Base-by-base conservation (phyloP, 352 stramenopile genomes). In the Pythium sp. region DNA sequence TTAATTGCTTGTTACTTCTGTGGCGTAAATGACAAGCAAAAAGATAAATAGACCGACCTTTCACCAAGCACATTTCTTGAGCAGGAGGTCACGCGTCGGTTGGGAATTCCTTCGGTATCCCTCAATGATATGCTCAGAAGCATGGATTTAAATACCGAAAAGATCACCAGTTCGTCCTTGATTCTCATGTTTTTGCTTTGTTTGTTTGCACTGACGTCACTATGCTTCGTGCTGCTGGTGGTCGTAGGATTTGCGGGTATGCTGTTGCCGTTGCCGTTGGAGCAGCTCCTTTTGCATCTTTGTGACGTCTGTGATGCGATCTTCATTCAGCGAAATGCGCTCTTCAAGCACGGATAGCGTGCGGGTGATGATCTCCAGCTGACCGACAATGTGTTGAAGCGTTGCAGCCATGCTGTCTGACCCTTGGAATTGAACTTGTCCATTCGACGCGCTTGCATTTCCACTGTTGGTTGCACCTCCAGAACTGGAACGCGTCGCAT, bases 351-450 rank as follows among this genome's bases (percentile, higher is more conserved):
- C 79, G 5, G 76, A 85, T 6, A 97, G 74, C 36, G 91, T 97
- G 22, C 76, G 76, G 0, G 91, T 97, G 67, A 97, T 86, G 69
- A 96, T 93, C 69, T 97, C 90, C 30, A 97, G 69, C 67, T 97
- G 91, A 0, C 87, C 90, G 9, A 97, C 78, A 69, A 97, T 96
- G 68, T 97, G 91, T 60, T 97, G 86, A 43, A 97, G 76, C 24
- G 90, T 94, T 53, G 74, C 69, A 0, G 77, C 72, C 54, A 86
- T 83, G 49, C 78, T 77, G 58, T 73, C 55, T 12, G 53, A 30
- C 34, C 38, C 56, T n/a, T 51, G 24, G 14, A 30, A 11, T 24
- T 47, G 32, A 7, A 15, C 5, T 32, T 49, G 56, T 22, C 5
- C 49, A 22, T 18, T 32, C 22, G 53, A 43, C 28, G 32, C 20